phyloP scores from a whole-genome alignment of 202 grass and related monocot species.

The Schoenoplectus triqueter region DNA sequence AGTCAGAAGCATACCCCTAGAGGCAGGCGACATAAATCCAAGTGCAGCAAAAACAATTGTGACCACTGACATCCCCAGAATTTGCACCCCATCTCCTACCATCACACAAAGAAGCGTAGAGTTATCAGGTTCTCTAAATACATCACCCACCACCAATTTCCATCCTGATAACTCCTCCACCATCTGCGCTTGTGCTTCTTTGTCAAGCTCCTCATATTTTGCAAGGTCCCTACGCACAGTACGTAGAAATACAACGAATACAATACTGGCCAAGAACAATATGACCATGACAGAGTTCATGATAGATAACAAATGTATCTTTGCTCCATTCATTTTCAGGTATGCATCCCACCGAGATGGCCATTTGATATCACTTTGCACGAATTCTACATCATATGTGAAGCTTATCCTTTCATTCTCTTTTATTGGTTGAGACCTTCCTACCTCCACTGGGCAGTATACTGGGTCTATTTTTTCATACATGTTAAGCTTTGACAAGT shows the following conservation, averaged over 20 bases:
- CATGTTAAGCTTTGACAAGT: conserved; percentile 73
- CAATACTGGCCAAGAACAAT: conserved; percentile 84
- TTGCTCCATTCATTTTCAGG: conserved; percentile 91
- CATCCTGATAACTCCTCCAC: conserved; percentile 90
- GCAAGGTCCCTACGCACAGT: conserved; percentile 89
- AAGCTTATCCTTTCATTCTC: conserved; percentile 73
- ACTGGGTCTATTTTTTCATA: conserved; percentile 73
- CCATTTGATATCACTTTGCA: conserved; percentile 92
- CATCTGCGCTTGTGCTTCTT: conserved; percentile 91
- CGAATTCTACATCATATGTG: conserved; percentile 81
- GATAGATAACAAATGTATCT: conserved; percentile 95
- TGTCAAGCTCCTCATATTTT: conserved; percentile 85
- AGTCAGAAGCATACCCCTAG: conserved; percentile 85
- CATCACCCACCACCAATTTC: conserved; percentile 93
- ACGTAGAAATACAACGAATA: conserved; percentile 94
- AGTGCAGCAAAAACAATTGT: conserved; percentile 81
- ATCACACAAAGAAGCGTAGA: conserved; percentile 77
- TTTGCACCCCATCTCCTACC: conserved; percentile 89
- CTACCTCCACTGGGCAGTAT: conserved; percentile 59
- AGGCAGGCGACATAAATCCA: conserved; percentile 97
- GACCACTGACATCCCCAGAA: conserved; percentile 79
- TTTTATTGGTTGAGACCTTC: conserved; percentile 71
- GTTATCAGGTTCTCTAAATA: conserved; percentile 83
- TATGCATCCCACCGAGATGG: conserved; percentile 95
- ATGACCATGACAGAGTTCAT: conserved; percentile 98